Evolutionary conservation across 1,284 basidiomycete genomes (phyloP).

Genomic region (Cryptococcus jaspeensis): DNA sequence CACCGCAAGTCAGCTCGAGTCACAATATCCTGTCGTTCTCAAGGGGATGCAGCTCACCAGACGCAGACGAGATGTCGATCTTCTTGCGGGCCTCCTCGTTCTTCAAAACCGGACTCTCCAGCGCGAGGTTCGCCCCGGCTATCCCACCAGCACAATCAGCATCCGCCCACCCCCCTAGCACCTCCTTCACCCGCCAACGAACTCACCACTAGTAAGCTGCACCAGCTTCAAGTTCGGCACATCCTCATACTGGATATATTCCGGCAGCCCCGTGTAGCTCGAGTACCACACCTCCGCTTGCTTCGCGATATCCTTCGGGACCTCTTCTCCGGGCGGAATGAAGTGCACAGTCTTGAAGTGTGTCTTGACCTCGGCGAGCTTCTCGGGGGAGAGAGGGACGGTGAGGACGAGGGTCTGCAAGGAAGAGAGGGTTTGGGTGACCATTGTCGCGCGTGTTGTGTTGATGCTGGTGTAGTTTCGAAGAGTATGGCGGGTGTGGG

Average conservation of each 20-base stretch:
- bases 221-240: conserved; percentile 31
- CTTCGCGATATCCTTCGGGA: conserved; percentile 22
- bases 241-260: conserved; percentile 20
- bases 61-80: conserved; percentile 36
- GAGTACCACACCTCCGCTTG: conserved; percentile 37
- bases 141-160: background rate
- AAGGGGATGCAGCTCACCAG: conserved; percentile 16
- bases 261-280: conserved; percentile 24
- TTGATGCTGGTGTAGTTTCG: background rate
- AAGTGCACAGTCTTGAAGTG: conserved; percentile 40
- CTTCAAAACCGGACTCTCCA: conserved; percentile 26
- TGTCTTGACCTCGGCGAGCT: conserved; percentile 27
- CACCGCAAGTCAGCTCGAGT: background rate
- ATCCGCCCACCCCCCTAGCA: background rate
- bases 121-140: conserved; percentile 42
- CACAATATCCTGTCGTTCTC: background rate
- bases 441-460: background rate
- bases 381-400: conserved; percentile 17
- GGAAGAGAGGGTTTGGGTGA: background rate
- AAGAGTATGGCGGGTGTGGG: background rate
- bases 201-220: conserved; percentile 41
- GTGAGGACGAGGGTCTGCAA: conserved; percentile 17
- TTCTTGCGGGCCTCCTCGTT: conserved; percentile 26
- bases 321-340: conserved; percentile 16
- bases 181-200: background rate